These are phyloP conservation scores for Tarenaya hassleriana DNA, from an alignment of 345 rosid species.

Conservation along the genomic window DNA sequence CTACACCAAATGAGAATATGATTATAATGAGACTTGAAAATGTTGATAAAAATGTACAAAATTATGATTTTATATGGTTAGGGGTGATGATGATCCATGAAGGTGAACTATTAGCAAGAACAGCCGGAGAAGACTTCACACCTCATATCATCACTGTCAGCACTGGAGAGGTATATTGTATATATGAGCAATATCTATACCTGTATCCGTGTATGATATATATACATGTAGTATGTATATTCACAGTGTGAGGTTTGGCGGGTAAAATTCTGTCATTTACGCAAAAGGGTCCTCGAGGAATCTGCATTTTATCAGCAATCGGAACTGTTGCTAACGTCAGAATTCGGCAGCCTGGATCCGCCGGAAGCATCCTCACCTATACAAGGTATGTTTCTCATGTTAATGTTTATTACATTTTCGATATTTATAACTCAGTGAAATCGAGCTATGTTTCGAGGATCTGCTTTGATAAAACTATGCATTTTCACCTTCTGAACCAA, in stretches of 20 bases:
- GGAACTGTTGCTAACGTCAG: conserved; percentile 60
- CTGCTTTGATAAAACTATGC: too few relatives aligned
- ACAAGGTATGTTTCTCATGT: conserved; percentile 39
- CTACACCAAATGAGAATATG: too few relatives aligned
- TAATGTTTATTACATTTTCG: neutral
- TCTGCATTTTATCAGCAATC: conserved; percentile 59
- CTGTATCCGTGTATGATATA: too few relatives aligned
- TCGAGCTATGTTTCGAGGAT: too few relatives aligned
- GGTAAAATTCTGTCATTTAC: conserved; percentile 42
- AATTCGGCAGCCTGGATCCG: conserved; percentile 44
- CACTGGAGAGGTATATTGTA: conserved; percentile 49
- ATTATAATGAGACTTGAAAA: too few relatives aligned
- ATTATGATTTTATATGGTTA: too few relatives aligned
- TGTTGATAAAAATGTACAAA: too few relatives aligned
- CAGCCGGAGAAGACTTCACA: conserved; percentile 64
- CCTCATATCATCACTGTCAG: conserved; percentile 47
- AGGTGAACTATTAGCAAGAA: conserved; percentile 43
- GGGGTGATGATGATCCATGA: conserved; percentile 25
- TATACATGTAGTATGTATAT: conserved; percentile 1
- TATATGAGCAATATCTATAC: neutral
- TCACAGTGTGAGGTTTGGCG: conserved; percentile 1
- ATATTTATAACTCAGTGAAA: too few relatives aligned
- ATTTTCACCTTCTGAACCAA: too few relatives aligned
- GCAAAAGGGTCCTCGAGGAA: conserved; percentile 47
- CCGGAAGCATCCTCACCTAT: conserved; percentile 39